A percentile compares a stretch with the other conserved stretches of the same genome.
Conservation (phyloP, 169 alveolate genomes). For the Plasmodium vivax region DNA sequence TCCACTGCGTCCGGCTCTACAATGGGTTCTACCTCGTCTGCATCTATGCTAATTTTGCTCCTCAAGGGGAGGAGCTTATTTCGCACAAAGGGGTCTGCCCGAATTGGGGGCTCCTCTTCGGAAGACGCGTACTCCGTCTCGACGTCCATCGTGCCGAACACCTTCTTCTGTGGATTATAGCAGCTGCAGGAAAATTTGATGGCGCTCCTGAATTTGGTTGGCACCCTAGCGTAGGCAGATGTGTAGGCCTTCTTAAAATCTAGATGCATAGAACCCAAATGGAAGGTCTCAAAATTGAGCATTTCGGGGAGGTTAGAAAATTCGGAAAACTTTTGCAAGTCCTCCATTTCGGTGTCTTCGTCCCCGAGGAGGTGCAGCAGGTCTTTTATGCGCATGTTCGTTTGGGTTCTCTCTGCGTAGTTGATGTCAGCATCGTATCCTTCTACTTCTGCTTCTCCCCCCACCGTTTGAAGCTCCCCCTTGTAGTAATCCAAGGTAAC, state of each 20-base stretch:
- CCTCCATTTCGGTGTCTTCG: neutral
- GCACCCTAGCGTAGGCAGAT: constrained; percentile 31
- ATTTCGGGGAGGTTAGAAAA: constrained; percentile 42
- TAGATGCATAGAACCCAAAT: constrained; percentile 29
- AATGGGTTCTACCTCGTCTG: neutral
- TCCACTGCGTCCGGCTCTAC: neutral
- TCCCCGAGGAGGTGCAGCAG: constrained; percentile 8
- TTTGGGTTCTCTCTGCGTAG: neutral
- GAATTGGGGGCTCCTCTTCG: neutral
- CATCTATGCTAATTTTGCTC: neutral
- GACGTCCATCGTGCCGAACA: constrained; percentile 23
- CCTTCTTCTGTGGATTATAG: constrained; percentile 31
- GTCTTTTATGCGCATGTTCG: constrained; percentile 10
- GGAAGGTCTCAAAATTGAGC: constrained; percentile 36
- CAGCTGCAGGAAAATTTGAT: constrained; percentile 54
- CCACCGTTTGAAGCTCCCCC: neutral
- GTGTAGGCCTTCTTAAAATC: constrained; percentile 16
- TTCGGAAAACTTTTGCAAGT: neutral
- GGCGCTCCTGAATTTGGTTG: neutral
- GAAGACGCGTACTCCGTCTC: constrained; percentile 23
- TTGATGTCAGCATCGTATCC: constrained; percentile 23
- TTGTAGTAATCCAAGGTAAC: constrained; percentile 45
- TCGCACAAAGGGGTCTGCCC: neutral
- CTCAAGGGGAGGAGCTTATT: neutral
- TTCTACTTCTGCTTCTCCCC: neutral